Conservation (phyloP, 257 asterid species). For the Cordia subcordata region DNA sequence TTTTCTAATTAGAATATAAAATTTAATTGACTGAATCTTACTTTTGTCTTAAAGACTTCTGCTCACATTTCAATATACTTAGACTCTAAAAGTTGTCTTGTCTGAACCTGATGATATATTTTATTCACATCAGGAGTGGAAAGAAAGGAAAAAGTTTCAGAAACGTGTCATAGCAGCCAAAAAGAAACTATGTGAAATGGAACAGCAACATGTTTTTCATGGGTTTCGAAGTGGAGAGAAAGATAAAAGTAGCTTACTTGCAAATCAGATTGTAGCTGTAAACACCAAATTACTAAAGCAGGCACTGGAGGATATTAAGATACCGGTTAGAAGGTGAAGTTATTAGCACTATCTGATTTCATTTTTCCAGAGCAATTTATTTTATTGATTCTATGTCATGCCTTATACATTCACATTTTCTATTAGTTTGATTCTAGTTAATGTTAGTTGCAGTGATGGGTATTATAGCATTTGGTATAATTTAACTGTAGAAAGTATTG, state of each 20-base stretch:
- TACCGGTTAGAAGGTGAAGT: conserved; percentile 44
- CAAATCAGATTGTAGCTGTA: conserved; percentile 66
- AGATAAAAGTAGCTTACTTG: conserved; percentile 65
- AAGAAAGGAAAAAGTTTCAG: conserved; percentile 76
- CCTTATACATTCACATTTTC: too few species aligned
- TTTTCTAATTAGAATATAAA: too few species aligned
- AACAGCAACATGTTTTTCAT: conserved; percentile 76
- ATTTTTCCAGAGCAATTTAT: neutral
- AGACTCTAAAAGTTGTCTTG: neutral
- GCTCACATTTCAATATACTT: neutral
- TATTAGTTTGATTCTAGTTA: too few species aligned
- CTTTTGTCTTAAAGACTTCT: too few species aligned
- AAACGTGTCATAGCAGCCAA: conserved; percentile 79
- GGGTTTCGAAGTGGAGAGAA: conserved; percentile 82
- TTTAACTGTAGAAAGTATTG: too few species aligned
- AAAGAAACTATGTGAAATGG: conserved; percentile 81
- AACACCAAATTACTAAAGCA: conserved; percentile 70
- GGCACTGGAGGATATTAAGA: conserved; percentile 47
- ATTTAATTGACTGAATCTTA: too few species aligned
- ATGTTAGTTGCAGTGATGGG: too few species aligned
- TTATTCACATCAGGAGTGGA: conserved; percentile 73
- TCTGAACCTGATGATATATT: conserved; percentile 13
- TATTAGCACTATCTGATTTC: conserved; percentile 3
- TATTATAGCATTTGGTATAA: too few species aligned
- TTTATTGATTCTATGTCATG: too few species aligned